Percentiles rank a stretch among this genome's conserved stretches.
Evolutionary conservation across 768 basidiomycete species (phyloP).

Genomic region (Podaxis sp.): DNA sequence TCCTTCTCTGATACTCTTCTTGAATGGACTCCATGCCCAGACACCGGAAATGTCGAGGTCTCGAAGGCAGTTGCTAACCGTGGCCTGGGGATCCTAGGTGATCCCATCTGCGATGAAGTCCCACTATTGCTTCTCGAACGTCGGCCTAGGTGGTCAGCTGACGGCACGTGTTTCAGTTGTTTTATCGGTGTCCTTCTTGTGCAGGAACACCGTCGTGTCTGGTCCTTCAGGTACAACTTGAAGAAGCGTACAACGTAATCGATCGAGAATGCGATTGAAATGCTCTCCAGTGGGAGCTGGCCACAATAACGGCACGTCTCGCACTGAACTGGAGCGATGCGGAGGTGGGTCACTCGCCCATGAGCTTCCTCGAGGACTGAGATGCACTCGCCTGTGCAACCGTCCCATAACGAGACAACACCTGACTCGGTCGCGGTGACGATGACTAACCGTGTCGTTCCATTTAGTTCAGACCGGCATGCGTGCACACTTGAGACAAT

Average conservation of each 20-base stretch:
- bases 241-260: constrained; percentile 60
- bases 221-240: constrained; percentile 54
- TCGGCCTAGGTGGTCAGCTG: constrained; percentile 43
- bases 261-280: constrained; percentile 65
- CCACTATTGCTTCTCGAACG: constrained; percentile 64
- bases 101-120: constrained; percentile 36
- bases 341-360: constrained; percentile 56
- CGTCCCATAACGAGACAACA: constrained; percentile 74
- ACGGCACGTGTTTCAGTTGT: constrained; percentile 38
- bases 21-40: constrained; percentile 74
- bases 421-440: constrained; percentile 63
- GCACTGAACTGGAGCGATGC: constrained; percentile 48
- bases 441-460: constrained; percentile 47
- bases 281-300: constrained; percentile 59
- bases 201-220: constrained; percentile 66
- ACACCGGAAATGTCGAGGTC: constrained; percentile 66
- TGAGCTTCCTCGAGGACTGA: constrained; percentile 55
- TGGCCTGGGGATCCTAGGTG: constrained; percentile 45
- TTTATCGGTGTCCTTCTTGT: constrained; percentile 26
- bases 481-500: constrained; percentile 49
- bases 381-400: constrained; percentile 57
- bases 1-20: constrained; percentile 72
- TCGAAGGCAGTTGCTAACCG: constrained; percentile 47
- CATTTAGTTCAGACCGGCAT: constrained; percentile 47
- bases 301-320: constrained; percentile 70